Base-by-base conservation (phyloP, 1,284 basidiomycete species). In the Boletellus deceptivus region DNA sequence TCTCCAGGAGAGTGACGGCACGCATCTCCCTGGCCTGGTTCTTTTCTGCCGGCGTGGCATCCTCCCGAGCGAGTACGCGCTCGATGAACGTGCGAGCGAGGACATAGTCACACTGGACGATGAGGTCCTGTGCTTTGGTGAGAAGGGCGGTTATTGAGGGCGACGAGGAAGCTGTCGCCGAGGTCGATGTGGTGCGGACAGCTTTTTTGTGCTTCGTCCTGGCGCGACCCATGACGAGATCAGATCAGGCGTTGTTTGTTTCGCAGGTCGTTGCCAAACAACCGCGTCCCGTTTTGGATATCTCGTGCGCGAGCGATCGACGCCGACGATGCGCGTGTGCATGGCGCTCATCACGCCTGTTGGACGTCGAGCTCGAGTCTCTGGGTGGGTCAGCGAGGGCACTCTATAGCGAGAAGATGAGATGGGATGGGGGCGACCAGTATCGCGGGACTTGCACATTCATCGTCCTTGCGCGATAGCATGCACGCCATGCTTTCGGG, bases 71-170 rank as follows among this genome's bases (percentile, higher is more conserved):
- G 31, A 94, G 72, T 25, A 89, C 79, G 35, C 90, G 80, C 46
- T 77, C 72, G 40, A 85, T 75, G 64, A 94, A 93, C 47, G 80
- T 82, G 51, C 79, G 73, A 9, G 91, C 91, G 29, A 93, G 81
- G 44, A 89, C 82, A 66, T 92, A 94, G 67, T 95, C 84, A 63
- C 87, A 90, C 70, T 92, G 87, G 14, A 85, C 80, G 57, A 95
- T 79, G 45, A 94, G 73, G 18, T 80, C 75, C 60, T 92, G 89
- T 0, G 90, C 84, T 64, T 91, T 91, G 62, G 82, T 77, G 16
- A 91, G 72, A 8, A 93, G 72, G 10, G 84, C 72, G 11, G 75
- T 49, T 47, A 82, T 68, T 4, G 73, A 59, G 1, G 79, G 79
- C 0, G 39, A 48, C 3, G 58, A 46, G 1, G 61, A 18, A 1